phyloP scores from a whole-genome alignment of 2,329 filamentous ascomycete species.

The Thielaviopsis euricoi region DNA sequence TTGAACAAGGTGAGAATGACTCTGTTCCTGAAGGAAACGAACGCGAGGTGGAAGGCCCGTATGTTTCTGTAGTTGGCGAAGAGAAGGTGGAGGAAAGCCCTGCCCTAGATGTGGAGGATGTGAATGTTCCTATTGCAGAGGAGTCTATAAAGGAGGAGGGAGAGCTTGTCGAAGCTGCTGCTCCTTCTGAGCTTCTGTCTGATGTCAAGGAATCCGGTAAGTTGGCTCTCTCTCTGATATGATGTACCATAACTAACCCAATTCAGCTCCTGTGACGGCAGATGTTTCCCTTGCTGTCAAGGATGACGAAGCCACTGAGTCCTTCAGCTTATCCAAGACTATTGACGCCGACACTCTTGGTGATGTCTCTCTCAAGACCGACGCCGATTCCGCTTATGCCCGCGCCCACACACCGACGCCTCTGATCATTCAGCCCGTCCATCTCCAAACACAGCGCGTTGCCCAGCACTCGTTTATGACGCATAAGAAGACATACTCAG shows the following conservation, averaged over 20 bases:
- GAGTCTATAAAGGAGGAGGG: slow-evolving; percentile 1
- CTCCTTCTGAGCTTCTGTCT: neutral
- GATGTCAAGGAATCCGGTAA: neutral
- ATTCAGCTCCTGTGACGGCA: neutral
- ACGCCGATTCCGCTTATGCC: neutral
- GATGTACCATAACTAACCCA: neutral
- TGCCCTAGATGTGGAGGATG: neutral
- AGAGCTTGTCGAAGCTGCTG: neutral
- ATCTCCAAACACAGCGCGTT: slow-evolving; percentile 1
- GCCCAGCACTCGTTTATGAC: neutral
- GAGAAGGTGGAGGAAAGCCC: neutral
- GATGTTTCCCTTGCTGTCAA: neutral
- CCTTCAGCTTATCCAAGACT: too few relatives aligned
- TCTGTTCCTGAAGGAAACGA: neutral
- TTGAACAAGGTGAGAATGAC: slow-evolving; percentile 4
- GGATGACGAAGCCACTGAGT: neutral
- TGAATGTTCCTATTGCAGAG: neutral
- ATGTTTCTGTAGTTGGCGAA: neutral
- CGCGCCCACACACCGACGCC: neutral
- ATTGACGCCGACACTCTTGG: neutral
- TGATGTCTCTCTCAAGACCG: neutral
- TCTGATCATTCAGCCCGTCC: neutral
- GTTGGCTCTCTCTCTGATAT: neutral
- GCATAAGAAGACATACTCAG: slow-evolving; percentile 10
- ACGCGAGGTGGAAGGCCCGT: neutral